Base-by-base conservation (phyloP, 495 filamentous ascomycete species). In the Penicillium cataractarum region DNA sequence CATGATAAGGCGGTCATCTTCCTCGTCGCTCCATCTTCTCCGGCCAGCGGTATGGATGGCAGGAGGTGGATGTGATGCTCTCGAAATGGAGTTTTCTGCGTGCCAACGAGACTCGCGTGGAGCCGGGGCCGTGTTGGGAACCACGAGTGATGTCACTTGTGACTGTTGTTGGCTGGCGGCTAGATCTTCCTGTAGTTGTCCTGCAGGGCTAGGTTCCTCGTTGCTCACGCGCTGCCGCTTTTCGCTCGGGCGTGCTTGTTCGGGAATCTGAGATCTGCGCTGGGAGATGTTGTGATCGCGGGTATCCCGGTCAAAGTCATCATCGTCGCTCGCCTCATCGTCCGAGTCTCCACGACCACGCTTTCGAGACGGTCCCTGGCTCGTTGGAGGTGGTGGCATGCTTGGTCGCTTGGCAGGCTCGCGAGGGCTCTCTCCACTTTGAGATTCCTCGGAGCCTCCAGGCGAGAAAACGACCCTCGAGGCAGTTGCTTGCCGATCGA, bases 401-500 rank as follows among this genome's bases (percentile, higher is more conserved):
- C 4, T 29, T 46, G 31, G 35, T 55, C 13, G 55, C 15, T 53
- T 52, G 12, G 54, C 15, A 24, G 37, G 61, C 37, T 17, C 44
- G 13, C 57, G 63, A 55, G 26, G 57, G 17, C 54, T 32, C 37
- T 68, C 65, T n/a, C 55, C 55, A 39, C 62, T 66, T 56, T 59
- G 58, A n/a, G 60, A 22, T 4, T 66, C 66, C 17, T 54, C 51
- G 15, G 51, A 54, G 21, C 19, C 51, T 6, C 27, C 17, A 24
- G 46, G 22, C 6, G 48, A 62, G 9, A 73, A 73, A 2, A 71
- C 76, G 2, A 80, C 65, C 10, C 72, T 66, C 6, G 55, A 55
- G 9, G 77, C 77, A 44, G 65, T 66, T 4, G 55, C 39, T 42
- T 80, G 77, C 9, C 70, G 74, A 61, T 80, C 77, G 27, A 80